Evolutionary conservation across 2,329 filamentous ascomycete genomes (phyloP), one percentile per base, ranked within the genome.

Genomic region (Xylariaceae sp.): DNA sequence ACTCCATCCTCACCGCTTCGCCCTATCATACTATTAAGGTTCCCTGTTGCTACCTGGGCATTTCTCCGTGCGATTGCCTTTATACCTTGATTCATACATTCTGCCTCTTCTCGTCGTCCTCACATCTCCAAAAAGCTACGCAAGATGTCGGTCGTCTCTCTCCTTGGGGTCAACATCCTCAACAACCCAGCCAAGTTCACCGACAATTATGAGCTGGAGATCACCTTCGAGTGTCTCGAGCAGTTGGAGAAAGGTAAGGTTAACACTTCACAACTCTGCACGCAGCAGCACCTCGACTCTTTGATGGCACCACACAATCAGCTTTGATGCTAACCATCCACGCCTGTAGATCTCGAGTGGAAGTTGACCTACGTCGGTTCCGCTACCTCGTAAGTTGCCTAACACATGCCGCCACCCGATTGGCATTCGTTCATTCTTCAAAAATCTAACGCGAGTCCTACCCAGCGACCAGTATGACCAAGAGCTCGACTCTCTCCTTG

Each of bases 311-410:
- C 9, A 39, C 6, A 29, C 50, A 30, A 39, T 31, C 31, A 19
- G 19, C 19, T 19, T 19, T 19, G 19, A 19, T 19, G 50, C 56
- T 60, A 45, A 64, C 51, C 44, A 26, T 19, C 19, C 19, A 37
- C 27, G 43, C 26, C n/a, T 39, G 35, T 67, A 95, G 94, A 99
- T 75, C 85, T 99, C 59, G 94, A 99, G 76, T 99, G 94, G 94
- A 99, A 99, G 76, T 80, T 99, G 67, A 99, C 91, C 72, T 99
- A 99, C 67, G 94, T 99, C 70, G 95, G 94, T 68, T 99, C 94
- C 65, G 94, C 95, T 61, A 97, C 92, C 54, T 96, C 90, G 88
- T 95, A 80, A 78, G 88, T 80, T 32, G 7, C 43, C 63, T 35
- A 9, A 7, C 31, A 30, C 11, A 11, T 41, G 3, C n/a, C 26